Base-by-base conservation (phyloP, 345 rosid genomes). In the Carallia pectinifolia region DNA sequence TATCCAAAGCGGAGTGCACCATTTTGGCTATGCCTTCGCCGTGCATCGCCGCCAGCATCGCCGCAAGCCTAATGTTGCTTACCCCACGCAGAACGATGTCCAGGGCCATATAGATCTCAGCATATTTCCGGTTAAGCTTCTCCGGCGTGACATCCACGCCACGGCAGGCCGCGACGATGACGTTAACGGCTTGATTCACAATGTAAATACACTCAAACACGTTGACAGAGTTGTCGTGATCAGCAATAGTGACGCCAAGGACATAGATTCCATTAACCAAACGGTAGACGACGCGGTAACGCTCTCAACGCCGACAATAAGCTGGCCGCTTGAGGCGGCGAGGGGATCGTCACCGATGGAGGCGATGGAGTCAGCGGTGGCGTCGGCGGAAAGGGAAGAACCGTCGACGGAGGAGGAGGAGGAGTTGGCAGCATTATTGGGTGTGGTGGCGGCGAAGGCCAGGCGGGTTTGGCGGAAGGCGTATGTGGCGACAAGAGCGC, bases 61-160 rank as follows among this genome's bases (percentile, higher is more conserved):
- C 99, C 0, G 98, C 91, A 7, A 95, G 85, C 40, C 99, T 86
- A 40, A 95, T 92, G 72, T 81, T 83, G 73, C 98, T 92, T 34
- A 88, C 98, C 10, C 99, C 98, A 2, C 97, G 93, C 23, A 95
- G 80, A 27, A 95, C 99, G 27, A 95, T 95, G 59, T 95, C 98
- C 27, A 95, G 82, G 7, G 99, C 99, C 98, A 95, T 95, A 76
- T 95, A 95, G 66, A 89, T 87, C 89, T 95, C 99, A 2, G 98
- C 97, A 65, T 95, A 95, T 68, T 90, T 95, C 36, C 94, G 79
- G 71, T 82, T 83, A 48, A 95, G 88, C 85, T 95, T 95, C 80
- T 92, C 99, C 4, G 98, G 97, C n/a, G 96, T 92, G 48, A 95
- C 99, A 29, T 90, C 99, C 5, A 95, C 97, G 54, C 99, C 99